phyloP scores from a whole-genome alignment of 2,329 filamentous ascomycete genomes.

The Verticillium klebahnii region DNA sequence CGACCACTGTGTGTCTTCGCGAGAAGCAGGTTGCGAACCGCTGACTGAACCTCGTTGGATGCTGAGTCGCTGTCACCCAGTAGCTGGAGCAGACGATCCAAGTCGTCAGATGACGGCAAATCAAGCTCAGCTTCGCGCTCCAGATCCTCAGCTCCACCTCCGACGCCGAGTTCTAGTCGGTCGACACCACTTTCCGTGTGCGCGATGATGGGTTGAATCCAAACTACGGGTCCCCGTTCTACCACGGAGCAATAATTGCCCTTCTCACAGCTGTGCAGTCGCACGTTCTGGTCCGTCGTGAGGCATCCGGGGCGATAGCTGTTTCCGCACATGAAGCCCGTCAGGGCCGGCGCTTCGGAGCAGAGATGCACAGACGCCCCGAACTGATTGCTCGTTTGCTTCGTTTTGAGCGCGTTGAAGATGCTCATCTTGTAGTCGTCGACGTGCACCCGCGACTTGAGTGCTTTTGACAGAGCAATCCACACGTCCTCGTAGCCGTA shows the following conservation, averaged over 20 bases:
- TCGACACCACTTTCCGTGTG: conserved; percentile 55
- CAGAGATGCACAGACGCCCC: conserved; percentile 36
- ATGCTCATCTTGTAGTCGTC: conserved; percentile 74
- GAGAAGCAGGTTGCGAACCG: conserved; percentile 16
- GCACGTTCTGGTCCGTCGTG: conserved; percentile 55
- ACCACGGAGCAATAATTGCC: conserved; percentile 55
- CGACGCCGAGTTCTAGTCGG: conserved; percentile 69
- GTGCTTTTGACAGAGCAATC: conserved; percentile 68
- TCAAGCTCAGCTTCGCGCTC: conserved; percentile 64
- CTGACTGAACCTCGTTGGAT: conserved; percentile 1
- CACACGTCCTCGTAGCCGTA: conserved; percentile 90
- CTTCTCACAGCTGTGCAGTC: conserved; percentile 83
- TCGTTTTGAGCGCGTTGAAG: conserved; percentile 59
- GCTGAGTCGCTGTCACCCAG: conserved; percentile 15
- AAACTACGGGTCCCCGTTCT: conserved; percentile 53
- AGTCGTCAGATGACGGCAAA: conserved; percentile 44
- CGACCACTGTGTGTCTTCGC: conserved; percentile 18
- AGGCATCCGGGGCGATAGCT: conserved; percentile 64
- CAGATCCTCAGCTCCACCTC: conserved; percentile 74
- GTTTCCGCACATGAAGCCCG: conserved; percentile 74
- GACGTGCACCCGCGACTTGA: conserved; percentile 72
- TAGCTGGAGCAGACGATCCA: conserved; percentile 42
- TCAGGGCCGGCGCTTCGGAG: conserved; percentile 62
- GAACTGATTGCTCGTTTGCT: conserved; percentile 30
- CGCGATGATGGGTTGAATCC: conserved; percentile 74